A percentile compares a stretch with the other conserved stretches of the same genome.
These are phyloP conservation scores for Hordeum vulgare DNA, from an alignment of 176 grass and related monocot genomes.

Conservation along the genomic window MorexV3_pseudomolecules_assembly NC_058523.1:25566419-25566918, in stretches of 20 bases:
- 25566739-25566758: neutral
- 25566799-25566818: neutral
- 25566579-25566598: conserved; percentile 33
- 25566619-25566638: neutral
- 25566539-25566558: conserved; percentile 54
- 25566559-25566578: conserved; percentile 62
- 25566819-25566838: neutral
- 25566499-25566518: conserved; percentile 7
- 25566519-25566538: conserved; percentile 39
- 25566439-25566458: neutral
- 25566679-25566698: neutral
- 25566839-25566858: neutral
- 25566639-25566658: neutral
- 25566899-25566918: neutral
- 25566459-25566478: conserved; percentile 59
- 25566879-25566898: neutral
- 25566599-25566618: neutral
- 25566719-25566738: neutral
- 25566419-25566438: neutral
- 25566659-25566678: neutral
- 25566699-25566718: neutral
- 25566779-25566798: too few species aligned
- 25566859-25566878: neutral
- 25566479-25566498: conserved; percentile 24
- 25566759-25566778: neutral